These are phyloP conservation scores for Penicillium maclennaniae DNA, from an alignment of 495 filamentous ascomycete genomes.

Conservation along the genomic window DNA sequence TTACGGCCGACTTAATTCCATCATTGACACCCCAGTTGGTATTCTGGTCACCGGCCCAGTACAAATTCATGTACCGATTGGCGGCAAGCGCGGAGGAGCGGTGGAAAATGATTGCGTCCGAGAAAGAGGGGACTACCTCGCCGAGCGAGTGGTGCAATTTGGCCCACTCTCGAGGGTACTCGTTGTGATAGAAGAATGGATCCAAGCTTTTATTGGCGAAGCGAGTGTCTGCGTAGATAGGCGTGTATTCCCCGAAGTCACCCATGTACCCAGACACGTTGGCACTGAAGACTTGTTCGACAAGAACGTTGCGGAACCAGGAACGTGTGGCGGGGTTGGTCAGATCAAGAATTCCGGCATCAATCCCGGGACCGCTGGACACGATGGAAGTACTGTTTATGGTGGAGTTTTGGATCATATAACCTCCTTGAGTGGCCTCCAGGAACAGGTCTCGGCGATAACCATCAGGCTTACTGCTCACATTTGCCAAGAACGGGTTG, in stretches of 20 bases:
- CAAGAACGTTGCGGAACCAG: conserved; percentile 22
- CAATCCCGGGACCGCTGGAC: conserved; percentile 22
- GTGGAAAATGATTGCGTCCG: conserved; percentile 23
- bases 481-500: conserved; percentile 26
- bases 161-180: conserved; percentile 24
- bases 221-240: conserved; percentile 13
- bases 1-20: conserved; percentile 25
- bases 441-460: conserved; percentile 17
- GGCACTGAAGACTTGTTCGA: conserved; percentile 22
- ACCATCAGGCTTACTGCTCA: conserved; percentile 24
- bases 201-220: conserved; percentile 23
- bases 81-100: conserved; percentile 18
- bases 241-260: conserved; percentile 27
- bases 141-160: conserved; percentile 20
- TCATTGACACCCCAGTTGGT: conserved; percentile 27
- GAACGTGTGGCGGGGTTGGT: conserved; percentile 17
- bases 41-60: conserved; percentile 25
- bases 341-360: conserved; percentile 23
- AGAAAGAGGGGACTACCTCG: conserved; percentile 13
- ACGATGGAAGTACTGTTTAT: conserved; percentile 22
- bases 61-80: conserved; percentile 25
- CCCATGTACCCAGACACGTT: conserved; percentile 27
- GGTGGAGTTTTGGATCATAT: conserved; percentile 23
- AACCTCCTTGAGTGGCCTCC: conserved; percentile 15
- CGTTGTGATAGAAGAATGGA: conserved; percentile 19